Percentiles rank a stretch among this genome's conserved stretches.
These are phyloP conservation scores for Schrenkiella parvula DNA, from an alignment of 345 rosid species.

Conservation along the genomic window DNA sequence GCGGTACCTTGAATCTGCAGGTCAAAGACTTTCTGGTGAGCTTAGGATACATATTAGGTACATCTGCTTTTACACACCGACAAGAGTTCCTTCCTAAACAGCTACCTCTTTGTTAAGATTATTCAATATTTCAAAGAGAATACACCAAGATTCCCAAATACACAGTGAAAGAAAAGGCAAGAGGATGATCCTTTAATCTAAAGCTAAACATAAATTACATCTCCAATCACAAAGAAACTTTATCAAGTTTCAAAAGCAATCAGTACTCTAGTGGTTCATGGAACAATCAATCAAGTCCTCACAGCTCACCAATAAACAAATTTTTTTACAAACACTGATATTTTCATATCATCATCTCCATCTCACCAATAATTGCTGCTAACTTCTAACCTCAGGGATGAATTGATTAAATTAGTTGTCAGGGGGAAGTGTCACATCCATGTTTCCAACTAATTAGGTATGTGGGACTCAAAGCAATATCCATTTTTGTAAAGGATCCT, in stretches of 20 bases:
- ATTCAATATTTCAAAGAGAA: background rate
- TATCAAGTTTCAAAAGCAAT: background rate
- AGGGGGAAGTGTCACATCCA: constrained; percentile 28
- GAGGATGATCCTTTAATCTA: constrained; percentile 1
- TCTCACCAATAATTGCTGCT: constrained; percentile 31
- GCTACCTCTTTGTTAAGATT: background rate
- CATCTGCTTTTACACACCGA: background rate
- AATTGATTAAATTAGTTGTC: constrained; percentile 20
- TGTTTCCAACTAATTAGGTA: constrained; percentile 42
- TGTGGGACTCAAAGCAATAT: constrained; percentile 34
- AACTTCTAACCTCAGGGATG: constrained; percentile 18
- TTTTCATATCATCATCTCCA: constrained; percentile 22
- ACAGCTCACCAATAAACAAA: constrained; percentile 21
- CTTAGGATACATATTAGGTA: background rate
- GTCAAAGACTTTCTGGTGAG: constrained; percentile 21
- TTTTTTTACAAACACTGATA: background rate
- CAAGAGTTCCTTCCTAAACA: background rate
- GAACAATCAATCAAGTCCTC: constrained; percentile 30
- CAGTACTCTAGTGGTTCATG: constrained; percentile 16
- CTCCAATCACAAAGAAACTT: background rate
- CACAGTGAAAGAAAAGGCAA: background rate
- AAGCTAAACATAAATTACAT: background rate
- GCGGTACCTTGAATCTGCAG: constrained; percentile 96
- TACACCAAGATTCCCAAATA: background rate
- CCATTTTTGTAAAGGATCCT: constrained; percentile 30